Conservation (phyloP, 2,329 filamentous ascomycete genomes). For the Cyphellophora europaea region DNA sequence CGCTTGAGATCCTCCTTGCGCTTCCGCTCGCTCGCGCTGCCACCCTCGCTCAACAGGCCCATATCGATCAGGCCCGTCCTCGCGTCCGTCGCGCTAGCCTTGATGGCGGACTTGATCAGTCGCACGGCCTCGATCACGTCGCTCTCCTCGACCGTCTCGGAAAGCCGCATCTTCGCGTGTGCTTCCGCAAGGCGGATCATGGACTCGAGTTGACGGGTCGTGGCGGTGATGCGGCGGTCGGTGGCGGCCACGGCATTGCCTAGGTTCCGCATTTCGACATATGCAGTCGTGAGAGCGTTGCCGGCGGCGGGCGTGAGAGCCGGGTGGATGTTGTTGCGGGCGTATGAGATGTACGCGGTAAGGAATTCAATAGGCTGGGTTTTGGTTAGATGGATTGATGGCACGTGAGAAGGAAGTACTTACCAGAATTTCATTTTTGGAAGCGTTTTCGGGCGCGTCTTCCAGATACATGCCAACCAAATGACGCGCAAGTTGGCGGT, state of each 20-base stretch:
- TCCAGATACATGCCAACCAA: conserved; percentile 94
- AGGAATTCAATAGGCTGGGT: conserved; percentile 81
- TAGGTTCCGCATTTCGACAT: conserved; percentile 90
- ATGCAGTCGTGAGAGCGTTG: conserved; percentile 74
- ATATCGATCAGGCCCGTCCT: conserved; percentile 92
- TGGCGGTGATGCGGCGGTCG: conserved; percentile 95
- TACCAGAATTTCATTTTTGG: conserved; percentile 69
- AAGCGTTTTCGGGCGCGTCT: conserved; percentile 79
- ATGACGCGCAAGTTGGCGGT: conserved; percentile 83
- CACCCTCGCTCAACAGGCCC: conserved; percentile 91
- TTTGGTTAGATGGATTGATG: conserved; percentile 3
- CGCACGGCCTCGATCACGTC: conserved; percentile 89
- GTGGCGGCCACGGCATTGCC: conserved; percentile 77
- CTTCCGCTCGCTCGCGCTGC: conserved; percentile 74
- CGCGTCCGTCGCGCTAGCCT: conserved; percentile 91
- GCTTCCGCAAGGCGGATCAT: conserved; percentile 97
- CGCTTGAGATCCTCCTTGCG: conserved; percentile 76
- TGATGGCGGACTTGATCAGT: conserved; percentile 85
- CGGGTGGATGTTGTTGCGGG: conserved; percentile 76
- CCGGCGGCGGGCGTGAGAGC: conserved; percentile 69
- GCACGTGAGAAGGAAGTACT: conserved; percentile 26
- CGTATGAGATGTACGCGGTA: conserved; percentile 94
- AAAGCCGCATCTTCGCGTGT: conserved; percentile 94
- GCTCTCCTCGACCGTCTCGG: conserved; percentile 60
- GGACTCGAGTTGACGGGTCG: conserved; percentile 88